A percentile compares a stretch with the other conserved stretches of the same genome.
Evolutionary conservation across 768 basidiomycete species (phyloP).

Genomic region (Lactifluus subvellereus): DNA sequence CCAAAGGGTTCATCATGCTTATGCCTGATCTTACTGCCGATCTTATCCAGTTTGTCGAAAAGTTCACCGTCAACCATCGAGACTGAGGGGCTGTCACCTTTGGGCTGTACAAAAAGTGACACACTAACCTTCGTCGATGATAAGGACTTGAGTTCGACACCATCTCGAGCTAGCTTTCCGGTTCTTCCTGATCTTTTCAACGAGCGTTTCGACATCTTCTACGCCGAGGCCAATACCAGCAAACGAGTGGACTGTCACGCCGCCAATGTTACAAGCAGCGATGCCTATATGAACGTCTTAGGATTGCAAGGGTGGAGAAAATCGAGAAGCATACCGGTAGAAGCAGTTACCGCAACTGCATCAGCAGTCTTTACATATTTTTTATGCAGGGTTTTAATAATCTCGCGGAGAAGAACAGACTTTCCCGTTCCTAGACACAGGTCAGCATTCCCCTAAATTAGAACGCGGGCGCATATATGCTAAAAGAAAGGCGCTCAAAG

Average conservation of each 20-base stretch:
- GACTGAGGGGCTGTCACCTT: constrained; percentile 43
- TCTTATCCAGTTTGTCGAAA: constrained; percentile 81
- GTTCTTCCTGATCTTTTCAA: constrained; percentile 68
- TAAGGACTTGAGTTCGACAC: constrained; percentile 77
- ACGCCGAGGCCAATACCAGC: constrained; percentile 86
- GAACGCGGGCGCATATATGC: constrained; percentile 1
- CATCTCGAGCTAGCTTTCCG: constrained; percentile 78
- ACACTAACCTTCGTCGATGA: constrained; percentile 69
- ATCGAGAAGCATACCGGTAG: constrained; percentile 55
- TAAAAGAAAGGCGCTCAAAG: neutral
- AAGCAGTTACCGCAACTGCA: constrained; percentile 89
- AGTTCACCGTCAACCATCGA: constrained; percentile 95
- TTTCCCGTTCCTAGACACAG: constrained; percentile 79
- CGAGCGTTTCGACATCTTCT: constrained; percentile 56
- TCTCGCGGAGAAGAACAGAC: constrained; percentile 88
- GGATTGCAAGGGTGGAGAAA: neutral
- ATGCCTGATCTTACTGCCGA: constrained; percentile 62
- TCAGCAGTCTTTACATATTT: constrained; percentile 50
- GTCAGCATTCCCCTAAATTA: neutral
- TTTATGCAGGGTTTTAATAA: constrained; percentile 67
- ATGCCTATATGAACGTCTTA: constrained; percentile 48
- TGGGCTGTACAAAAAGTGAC: constrained; percentile 5
- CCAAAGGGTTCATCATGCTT: constrained; percentile 68
- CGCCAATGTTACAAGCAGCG: constrained; percentile 96
- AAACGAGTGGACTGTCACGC: constrained; percentile 92